Evolutionary conservation across 2,329 filamentous ascomycete genomes (phyloP).

Genomic region (Fusarium zealandicum): DNA sequence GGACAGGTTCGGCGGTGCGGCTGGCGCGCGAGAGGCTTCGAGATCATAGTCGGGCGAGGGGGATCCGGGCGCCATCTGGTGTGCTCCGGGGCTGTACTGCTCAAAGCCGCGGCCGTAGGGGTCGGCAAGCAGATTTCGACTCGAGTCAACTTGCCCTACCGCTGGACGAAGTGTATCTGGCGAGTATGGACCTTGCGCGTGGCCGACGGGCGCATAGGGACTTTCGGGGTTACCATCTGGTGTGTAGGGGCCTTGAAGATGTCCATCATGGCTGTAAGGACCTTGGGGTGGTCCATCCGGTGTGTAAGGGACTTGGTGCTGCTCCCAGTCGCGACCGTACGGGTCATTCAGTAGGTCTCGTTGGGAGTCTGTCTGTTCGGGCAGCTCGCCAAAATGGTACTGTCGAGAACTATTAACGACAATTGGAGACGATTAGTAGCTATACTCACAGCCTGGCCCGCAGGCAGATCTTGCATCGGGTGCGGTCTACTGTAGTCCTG

Average conservation of each 20-base stretch:
- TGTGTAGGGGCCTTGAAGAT: neutral
- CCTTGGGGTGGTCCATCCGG: too few relatives aligned
- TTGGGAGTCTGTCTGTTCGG: constrained; percentile 13
- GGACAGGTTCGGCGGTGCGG: constrained; percentile 23
- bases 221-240: neutral
- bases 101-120: constrained; percentile 26
- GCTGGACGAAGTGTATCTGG: neutral
- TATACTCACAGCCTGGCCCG: constrained; percentile 33
- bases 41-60: constrained; percentile 28
- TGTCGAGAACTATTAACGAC: neutral
- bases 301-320: neutral
- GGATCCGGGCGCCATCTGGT: constrained; percentile 10
- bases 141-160: neutral
- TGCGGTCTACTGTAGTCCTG: constrained; percentile 30
- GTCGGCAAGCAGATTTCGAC: constrained; percentile 26
- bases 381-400: constrained; percentile 30
- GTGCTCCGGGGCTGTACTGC: constrained; percentile 22
- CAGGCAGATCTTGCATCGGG: constrained; percentile 35
- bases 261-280: too few relatives aligned
- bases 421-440: neutral
- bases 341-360: constrained; percentile 15
- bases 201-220: neutral
- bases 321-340: constrained; percentile 3
- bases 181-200: neutral
- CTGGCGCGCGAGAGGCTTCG: constrained; percentile 19